Conservation (phyloP, 2,329 filamentous ascomycete species). For the Stachybotrys chlorohalonatus region DNA sequence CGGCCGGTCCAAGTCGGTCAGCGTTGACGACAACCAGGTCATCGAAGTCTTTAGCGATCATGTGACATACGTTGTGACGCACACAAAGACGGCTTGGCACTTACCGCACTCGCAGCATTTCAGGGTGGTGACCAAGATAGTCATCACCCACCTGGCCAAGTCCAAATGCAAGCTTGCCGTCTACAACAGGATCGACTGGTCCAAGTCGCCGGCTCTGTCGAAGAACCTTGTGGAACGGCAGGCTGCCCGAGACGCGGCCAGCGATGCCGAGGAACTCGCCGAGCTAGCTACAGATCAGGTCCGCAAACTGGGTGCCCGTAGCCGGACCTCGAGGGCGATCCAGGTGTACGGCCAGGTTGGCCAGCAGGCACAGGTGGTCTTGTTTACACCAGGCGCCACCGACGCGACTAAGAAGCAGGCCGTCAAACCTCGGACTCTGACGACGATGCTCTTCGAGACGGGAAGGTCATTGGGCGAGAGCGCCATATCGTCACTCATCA, state of each 20-base stretch:
- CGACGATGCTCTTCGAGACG: slow-evolving; percentile 64
- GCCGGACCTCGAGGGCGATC: slow-evolving; percentile 67
- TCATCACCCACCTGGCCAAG: slow-evolving; percentile 89
- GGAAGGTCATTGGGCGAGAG: slow-evolving; percentile 66
- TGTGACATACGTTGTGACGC: slow-evolving; percentile 55
- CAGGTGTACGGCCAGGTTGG: slow-evolving; percentile 73
- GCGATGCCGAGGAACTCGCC: slow-evolving; percentile 65
- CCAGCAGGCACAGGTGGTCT: slow-evolving; percentile 53
- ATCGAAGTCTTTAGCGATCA: slow-evolving; percentile 80
- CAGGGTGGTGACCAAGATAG: slow-evolving; percentile 77
- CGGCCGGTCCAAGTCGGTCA: slow-evolving; percentile 48
- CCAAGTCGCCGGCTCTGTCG: slow-evolving; percentile 52
- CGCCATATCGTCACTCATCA: slow-evolving; percentile 64
- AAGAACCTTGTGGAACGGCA: slow-evolving; percentile 56
- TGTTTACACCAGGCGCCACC: slow-evolving; percentile 44
- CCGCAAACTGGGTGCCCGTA: slow-evolving; percentile 62
- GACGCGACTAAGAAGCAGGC: slow-evolving; percentile 44
- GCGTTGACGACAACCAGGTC: slow-evolving; percentile 73
- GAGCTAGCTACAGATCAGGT: slow-evolving; percentile 73
- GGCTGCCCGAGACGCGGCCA: slow-evolving; percentile 66
- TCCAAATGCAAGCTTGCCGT: slow-evolving; percentile 86
- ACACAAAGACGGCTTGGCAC: slow-evolving; percentile 66
- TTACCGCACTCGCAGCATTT: slow-evolving; percentile 74
- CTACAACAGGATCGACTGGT: slow-evolving; percentile 84
- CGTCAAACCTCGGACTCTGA: slow-evolving; percentile 53